Percentiles rank a stretch among this genome's conserved stretches.
Conservation (phyloP, 2,329 filamentous ascomycete genomes). For the Exophiala sp. region DNA sequence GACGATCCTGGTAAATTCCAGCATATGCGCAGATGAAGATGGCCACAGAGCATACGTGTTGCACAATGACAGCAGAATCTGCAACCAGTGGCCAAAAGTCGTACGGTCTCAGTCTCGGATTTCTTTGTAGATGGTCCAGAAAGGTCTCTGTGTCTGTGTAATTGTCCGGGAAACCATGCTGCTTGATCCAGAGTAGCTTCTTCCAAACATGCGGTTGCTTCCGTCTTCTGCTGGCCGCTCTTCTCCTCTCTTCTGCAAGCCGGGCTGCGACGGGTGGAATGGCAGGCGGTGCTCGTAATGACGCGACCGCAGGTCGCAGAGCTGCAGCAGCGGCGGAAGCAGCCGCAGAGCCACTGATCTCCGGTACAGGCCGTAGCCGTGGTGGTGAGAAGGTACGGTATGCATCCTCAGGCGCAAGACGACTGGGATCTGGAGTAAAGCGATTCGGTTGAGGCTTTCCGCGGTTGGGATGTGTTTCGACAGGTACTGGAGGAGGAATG, state of each 20-base stretch:
- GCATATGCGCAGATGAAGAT: constrained; percentile 95
- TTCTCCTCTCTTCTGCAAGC: constrained; percentile 46
- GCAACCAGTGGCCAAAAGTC: constrained; percentile 97
- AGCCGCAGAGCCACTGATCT: constrained; percentile 41
- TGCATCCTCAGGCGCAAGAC: constrained; percentile 80
- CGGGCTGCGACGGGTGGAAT: constrained; percentile 36
- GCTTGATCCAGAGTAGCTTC: constrained; percentile 97
- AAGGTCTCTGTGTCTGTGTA: constrained; percentile 98
- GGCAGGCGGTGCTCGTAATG: constrained; percentile 40
- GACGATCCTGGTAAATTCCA: constrained; percentile 78
- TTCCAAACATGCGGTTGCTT: constrained; percentile 77
- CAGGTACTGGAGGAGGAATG: constrained; percentile 43
- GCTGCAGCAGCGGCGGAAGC: constrained; percentile 41
- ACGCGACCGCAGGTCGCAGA: constrained; percentile 36
- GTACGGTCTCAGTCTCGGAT: constrained; percentile 88
- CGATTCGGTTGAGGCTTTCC: constrained; percentile 33
- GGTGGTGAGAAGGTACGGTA: constrained; percentile 64
- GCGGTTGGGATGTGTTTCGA: constrained; percentile 46
- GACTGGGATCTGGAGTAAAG: constrained; percentile 57
- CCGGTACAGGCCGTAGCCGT: constrained; percentile 43
- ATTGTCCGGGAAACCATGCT: constrained; percentile 84
- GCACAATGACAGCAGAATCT: constrained; percentile 92
- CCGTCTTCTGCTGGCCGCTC: constrained; percentile 62
- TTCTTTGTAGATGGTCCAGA: constrained; percentile 90
- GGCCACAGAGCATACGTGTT: constrained; percentile 91